Percentiles rank a stretch among this genome's conserved stretches.
Conservation (phyloP, 805 yeast species). For the Yarrowia sp. region DNA sequence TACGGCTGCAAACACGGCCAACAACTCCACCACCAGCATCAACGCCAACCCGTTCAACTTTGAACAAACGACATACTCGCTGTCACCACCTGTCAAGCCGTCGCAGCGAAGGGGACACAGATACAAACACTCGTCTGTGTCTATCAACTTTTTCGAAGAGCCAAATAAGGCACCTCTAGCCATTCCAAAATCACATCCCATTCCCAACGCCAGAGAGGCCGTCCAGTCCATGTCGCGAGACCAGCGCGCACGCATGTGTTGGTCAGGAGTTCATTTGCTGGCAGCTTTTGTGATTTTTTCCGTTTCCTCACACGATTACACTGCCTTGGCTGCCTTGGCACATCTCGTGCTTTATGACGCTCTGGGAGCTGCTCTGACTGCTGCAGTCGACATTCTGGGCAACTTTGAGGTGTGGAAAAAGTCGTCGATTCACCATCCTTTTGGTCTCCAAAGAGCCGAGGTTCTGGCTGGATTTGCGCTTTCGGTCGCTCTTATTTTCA, state of each 20-base stretch:
- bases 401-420: slow-evolving; percentile 90
- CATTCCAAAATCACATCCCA: slow-evolving; percentile 62
- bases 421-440: slow-evolving; percentile 79
- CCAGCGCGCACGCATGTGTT: slow-evolving; percentile 56
- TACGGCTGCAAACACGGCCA: background rate
- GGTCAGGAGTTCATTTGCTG: slow-evolving; percentile 58
- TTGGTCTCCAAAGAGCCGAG: slow-evolving; percentile 89
- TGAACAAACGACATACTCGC: slow-evolving; percentile 48
- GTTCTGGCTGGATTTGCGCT: slow-evolving; percentile 84
- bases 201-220: slow-evolving; percentile 67
- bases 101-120: slow-evolving; percentile 81
- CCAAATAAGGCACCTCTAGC: slow-evolving; percentile 66
- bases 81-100: slow-evolving; percentile 32
- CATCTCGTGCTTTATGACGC: slow-evolving; percentile 88
- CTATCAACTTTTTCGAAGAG: slow-evolving; percentile 93
- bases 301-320: slow-evolving; percentile 34
- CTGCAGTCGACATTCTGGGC: slow-evolving; percentile 73
- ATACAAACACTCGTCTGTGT: slow-evolving; percentile 92
- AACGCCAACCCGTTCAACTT: slow-evolving; percentile 57
- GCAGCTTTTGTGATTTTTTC: slow-evolving; percentile 56
- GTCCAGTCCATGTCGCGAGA: slow-evolving; percentile 52
- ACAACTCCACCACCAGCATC: background rate
- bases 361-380: slow-evolving; percentile 64
- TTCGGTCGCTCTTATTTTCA: slow-evolving; percentile 79
- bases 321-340: slow-evolving; percentile 73